Percentiles rank a stretch among this genome's conserved stretches.
Conservation (phyloP, 129 eudicot species). For the Glebionis coronaria region DNA sequence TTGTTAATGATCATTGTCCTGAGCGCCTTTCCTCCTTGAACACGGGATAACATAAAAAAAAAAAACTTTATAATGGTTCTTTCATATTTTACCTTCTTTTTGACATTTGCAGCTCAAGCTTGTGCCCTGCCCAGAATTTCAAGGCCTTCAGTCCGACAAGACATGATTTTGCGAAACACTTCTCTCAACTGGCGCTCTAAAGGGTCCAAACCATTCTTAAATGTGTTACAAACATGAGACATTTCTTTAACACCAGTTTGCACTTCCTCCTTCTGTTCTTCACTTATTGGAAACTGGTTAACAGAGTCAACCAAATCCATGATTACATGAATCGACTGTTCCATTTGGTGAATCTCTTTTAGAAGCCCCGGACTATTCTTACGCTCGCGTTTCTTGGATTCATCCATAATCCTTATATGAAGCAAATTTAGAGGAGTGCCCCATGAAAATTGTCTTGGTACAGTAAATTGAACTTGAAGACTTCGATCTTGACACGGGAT, state of each 20-base stretch:
- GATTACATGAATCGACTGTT: conserved; percentile 47
- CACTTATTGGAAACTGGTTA: conserved; percentile 55
- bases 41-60: conserved; percentile 18
- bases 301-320: conserved; percentile 70
- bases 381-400: conserved; percentile 62
- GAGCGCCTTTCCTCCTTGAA: conserved; percentile 18
- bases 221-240: conserved; percentile 38
- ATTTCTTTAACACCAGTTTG: conserved; percentile 42
- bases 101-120: conserved; percentile 25
- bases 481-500: conserved; percentile 86
- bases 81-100: neutral
- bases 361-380: conserved; percentile 54
- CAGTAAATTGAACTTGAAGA: conserved; percentile 51
- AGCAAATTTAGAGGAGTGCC: conserved; percentile 50
- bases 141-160: conserved; percentile 66
- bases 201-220: conserved; percentile 62
- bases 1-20: conserved; percentile 20
- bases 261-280: conserved; percentile 60
- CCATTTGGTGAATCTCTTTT: conserved; percentile 68
- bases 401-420: conserved; percentile 65
- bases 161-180: conserved; percentile 63
- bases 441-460: conserved; percentile 75
- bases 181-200: conserved; percentile 68
- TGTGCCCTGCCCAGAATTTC: conserved; percentile 49
- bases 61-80: conserved; percentile 4